Evolutionary conservation across 1,284 basidiomycete genomes (phyloP).

Genomic region (Leccinum colubrinum): DNA sequence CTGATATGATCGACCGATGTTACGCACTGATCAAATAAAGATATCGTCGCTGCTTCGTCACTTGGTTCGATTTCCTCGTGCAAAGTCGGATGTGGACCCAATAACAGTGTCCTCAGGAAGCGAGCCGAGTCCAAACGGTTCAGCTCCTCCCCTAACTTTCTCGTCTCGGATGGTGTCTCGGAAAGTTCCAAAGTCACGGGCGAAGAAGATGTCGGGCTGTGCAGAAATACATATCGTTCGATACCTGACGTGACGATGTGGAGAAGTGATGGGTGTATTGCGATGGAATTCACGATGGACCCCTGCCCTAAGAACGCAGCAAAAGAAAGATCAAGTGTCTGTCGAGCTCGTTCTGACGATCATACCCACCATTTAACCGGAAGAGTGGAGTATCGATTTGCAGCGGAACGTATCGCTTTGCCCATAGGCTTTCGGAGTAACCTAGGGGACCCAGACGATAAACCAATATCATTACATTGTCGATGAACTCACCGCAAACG

Average conservation of each 20-base stretch:
- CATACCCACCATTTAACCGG: constrained; percentile 49
- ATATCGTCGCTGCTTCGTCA: constrained; percentile 40
- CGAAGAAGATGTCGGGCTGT: constrained; percentile 55
- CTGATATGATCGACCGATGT: constrained; percentile 9
- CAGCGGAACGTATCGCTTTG: constrained; percentile 48
- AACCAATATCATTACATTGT: constrained; percentile 3
- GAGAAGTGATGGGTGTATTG: constrained; percentile 70
- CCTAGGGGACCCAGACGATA: constrained; percentile 34
- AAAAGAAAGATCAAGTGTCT: constrained; percentile 5
- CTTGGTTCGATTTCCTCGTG: constrained; percentile 33
- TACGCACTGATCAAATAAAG: constrained; percentile 52
- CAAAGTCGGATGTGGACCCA: constrained; percentile 24
- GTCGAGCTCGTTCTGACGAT: constrained; percentile 3
- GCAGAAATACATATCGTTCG: constrained; percentile 66
- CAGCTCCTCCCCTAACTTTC: constrained; percentile 38
- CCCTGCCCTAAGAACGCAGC: constrained; percentile 49
- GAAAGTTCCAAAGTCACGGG: constrained; percentile 46
- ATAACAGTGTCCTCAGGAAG: constrained; percentile 34
- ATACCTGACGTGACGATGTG: constrained; percentile 68
- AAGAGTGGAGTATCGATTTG: constrained; percentile 57
- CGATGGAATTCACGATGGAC: constrained; percentile 70
- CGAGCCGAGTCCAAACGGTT: constrained; percentile 32
- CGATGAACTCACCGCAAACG: constrained; percentile 38
- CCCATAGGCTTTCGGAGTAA: constrained; percentile 40
- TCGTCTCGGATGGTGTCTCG: constrained; percentile 45